Evolutionary conservation across 75 land plant genomes (phyloP).

Genomic region (Pinus albicaulis): DNA sequence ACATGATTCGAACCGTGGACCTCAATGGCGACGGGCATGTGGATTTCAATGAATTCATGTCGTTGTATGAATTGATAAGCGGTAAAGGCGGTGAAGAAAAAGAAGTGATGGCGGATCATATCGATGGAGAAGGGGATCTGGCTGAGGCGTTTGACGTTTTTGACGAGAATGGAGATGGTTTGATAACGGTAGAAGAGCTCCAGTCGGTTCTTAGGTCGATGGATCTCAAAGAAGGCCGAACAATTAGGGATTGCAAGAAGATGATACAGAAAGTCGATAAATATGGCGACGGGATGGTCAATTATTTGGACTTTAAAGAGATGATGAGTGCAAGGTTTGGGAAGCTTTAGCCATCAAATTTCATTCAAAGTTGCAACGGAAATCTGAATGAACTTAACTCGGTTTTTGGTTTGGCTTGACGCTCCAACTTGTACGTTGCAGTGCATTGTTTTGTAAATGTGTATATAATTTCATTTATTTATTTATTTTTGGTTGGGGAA

Average conservation of each 20-base stretch:
- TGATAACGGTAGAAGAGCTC: conserved; percentile 60
- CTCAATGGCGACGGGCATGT: no score
- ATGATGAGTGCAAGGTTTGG: conserved; percentile 54
- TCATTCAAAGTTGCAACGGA: no score
- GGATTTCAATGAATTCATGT: no score
- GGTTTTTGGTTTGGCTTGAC: no score
- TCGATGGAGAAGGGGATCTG: conserved; percentile 25
- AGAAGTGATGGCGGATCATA: conserved; percentile 18
- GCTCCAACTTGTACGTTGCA: no score
- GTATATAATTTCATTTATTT: no score
- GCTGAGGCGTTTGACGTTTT: conserved; percentile 1
- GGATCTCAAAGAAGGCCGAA: conserved; percentile 47
- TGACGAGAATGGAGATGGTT: conserved; percentile 57
- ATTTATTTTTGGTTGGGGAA: no score
- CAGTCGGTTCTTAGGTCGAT: conserved; percentile 37
- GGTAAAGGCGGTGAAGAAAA: not conserved
- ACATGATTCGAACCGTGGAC: conserved; percentile 42
- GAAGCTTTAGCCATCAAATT: not conserved
- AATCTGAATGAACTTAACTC: no score
- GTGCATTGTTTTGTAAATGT: no score
- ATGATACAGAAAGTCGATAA: conserved; percentile 32
- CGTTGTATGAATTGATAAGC: not conserved
- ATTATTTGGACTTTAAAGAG: conserved; percentile 58
- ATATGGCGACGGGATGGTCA: conserved; percentile 75
- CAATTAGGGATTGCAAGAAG: conserved; percentile 22